Base-by-base conservation (phyloP, 2,329 filamentous ascomycete genomes). In the Aspergillus tubingensis region DNA sequence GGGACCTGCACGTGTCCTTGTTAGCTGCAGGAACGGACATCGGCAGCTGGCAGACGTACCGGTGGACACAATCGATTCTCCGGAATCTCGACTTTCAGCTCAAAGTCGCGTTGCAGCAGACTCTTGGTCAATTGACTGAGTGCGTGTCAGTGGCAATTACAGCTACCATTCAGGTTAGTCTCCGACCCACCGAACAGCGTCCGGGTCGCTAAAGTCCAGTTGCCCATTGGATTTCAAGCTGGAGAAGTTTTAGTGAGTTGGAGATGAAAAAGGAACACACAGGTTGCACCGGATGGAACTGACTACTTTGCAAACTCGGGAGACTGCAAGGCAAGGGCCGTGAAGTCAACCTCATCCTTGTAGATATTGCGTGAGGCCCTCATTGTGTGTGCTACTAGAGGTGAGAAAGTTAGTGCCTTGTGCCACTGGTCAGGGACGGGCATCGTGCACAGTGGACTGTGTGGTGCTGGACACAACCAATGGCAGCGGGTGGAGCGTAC, bases 51-150 rank as follows among this genome's bases (percentile, higher is more conserved):
- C 19, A 61, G 25, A 54, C 81, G 68, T 72, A 96, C 90, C 1
- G 93, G 91, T 11, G 94, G 95, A 72, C 94, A 98, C 0, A 99
- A 81, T 21, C 94, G 83, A 74, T 96, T 88, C 25, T 84, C 78
- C 0, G 92, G 92, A 1, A 98, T 80, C 5, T 88, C 81, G 13
- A 97, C 78, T 0, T 80, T 70, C 8, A 98, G 76, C 11, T 82
- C 83, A 74, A 97, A 98, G 74, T 97, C 89, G 13, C 84, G 77
- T 61, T 85, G 86, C 17, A 98, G 81, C 1, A 97, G 82, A 17
- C 88, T 88, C 71, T 90, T 92, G 10, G 93, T 96, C 52, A 98
- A 81, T 67, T 84, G 79, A 67, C 85, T 86, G 62, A 50, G 19
- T 21, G 15, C 21, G 32, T 54, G 55, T 64, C 38, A 62, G 56